Conservation (phyloP, 345 rosid genomes). For the Pistacia vera region DNA sequence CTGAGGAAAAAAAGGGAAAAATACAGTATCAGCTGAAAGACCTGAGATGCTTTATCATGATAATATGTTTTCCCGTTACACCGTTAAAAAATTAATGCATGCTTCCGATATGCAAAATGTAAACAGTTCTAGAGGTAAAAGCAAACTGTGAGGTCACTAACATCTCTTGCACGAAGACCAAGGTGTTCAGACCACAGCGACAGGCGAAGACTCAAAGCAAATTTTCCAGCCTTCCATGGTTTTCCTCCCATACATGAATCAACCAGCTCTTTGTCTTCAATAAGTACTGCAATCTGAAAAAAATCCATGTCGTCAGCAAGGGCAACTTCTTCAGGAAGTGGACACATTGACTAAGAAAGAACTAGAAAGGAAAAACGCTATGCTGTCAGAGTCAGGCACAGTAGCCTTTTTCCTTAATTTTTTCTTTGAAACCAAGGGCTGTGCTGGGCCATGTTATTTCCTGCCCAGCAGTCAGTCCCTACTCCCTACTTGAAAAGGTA, state of each 20-base stretch:
- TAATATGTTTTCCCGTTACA: neutral
- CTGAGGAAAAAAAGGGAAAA: conserved; percentile 39
- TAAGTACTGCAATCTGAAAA: conserved; percentile 81
- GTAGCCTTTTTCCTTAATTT: no score
- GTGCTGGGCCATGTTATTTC: no score
- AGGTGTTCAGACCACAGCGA: conserved; percentile 98
- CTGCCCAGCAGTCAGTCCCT: no score
- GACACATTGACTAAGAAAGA: no score
- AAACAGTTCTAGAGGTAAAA: neutral
- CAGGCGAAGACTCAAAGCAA: conserved; percentile 80
- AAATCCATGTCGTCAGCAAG: conserved; percentile 10
- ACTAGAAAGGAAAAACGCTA: no score
- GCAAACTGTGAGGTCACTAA: conserved; percentile 29
- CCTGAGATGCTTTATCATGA: neutral
- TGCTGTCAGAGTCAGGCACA: no score
- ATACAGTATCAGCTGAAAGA: conserved; percentile 19
- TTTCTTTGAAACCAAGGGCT: no score
- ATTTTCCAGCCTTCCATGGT: conserved; percentile 96
- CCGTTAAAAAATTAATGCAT: neutral
- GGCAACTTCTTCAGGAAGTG: neutral
- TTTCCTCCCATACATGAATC: conserved; percentile 90
- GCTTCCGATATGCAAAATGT: neutral
- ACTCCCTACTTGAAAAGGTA: no score
- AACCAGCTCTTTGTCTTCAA: conserved; percentile 86
- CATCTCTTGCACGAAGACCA: conserved; percentile 80